A percentile compares a stretch with the other conserved stretches of the same genome.
Conservation (phyloP, 164 flowering plant species). For the Umbellularia californica region DNA sequence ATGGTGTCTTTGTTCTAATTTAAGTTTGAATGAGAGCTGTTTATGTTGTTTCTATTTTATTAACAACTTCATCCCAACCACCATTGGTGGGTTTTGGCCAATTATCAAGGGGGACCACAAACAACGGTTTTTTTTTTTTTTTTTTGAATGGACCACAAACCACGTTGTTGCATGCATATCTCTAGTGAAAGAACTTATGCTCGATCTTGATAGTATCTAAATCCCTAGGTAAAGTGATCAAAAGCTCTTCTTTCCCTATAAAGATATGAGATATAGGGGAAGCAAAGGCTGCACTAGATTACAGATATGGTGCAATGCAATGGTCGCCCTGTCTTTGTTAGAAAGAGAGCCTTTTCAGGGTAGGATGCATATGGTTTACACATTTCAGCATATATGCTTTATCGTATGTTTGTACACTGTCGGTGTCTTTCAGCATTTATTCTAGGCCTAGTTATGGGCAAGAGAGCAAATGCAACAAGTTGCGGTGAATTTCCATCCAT, state of each 20-base stretch:
- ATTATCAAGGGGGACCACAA: background rate
- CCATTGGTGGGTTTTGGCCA: background rate
- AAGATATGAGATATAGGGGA: background rate
- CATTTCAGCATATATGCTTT: background rate
- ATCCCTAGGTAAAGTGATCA: background rate
- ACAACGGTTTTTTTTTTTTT: no score
- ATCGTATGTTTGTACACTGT: background rate
- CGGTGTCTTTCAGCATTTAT: background rate
- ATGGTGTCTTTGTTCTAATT: background rate
- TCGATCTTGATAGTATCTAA: background rate
- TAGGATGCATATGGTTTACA: background rate
- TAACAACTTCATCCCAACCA: background rate
- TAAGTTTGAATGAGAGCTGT: background rate
- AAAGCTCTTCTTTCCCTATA: background rate
- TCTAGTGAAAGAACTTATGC: background rate
- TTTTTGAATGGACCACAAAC: background rate
- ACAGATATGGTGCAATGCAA: background rate
- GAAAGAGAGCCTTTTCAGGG: background rate
- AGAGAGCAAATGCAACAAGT: background rate
- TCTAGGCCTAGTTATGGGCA: background rate
- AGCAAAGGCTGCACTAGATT: background rate
- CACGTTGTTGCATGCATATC: background rate
- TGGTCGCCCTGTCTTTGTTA: background rate
- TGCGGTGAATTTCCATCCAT: background rate
- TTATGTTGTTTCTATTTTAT: background rate